Base-by-base conservation (phyloP, 2,329 filamentous ascomycete genomes). In the Xylariaceae sp. region DNA sequence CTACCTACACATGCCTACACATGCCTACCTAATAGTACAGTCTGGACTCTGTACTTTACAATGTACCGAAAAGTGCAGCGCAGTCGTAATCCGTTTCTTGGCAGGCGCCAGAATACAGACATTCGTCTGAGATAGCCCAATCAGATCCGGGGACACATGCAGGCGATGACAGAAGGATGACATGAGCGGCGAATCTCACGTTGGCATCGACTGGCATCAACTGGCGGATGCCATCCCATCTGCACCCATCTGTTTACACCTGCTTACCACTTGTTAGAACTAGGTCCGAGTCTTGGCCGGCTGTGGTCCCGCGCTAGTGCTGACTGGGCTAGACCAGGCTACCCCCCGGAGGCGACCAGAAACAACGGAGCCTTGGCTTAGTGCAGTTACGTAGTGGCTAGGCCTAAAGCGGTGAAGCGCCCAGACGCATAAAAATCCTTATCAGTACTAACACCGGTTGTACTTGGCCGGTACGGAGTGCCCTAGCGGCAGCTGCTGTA, bases 131-230 rank as follows among this genome's bases (percentile, higher is more conserved):
- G 43, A n/a, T 6, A 4, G 29, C 9, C 43, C 29, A 45, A 45
- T 45, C 11, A 45, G 43, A 3, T 6, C 2, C 8, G 7, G 29
- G 43, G 31, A 12, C 43, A 45, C 43, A 45, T 45, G 43, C 43
- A 45, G 43, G 43, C 43, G 43, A 45, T 45, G 43, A 45, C 43
- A 30, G 43, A 45, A 12, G 43, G 43, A 45, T 45, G 43, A 45
- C 43, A 45, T 45, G 43, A 45, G 43, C 31, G 42, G 42, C 29
- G 26, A 45, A 44, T 44, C 42, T 45, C 43, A 45, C 43, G 29
- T 45, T 37, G 4, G 35, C 35, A 19, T 19, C 19, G 19, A 19
- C 19, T 19, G 19, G 19, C 19, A 19, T 19, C 19, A 19, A 19
- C 19, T 19, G 19, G 19, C 19, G 19, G 19, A 19, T 19, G 19